Base-by-base conservation (phyloP, 2,329 filamentous ascomycete genomes). In the Phialophora tarda region DNA sequence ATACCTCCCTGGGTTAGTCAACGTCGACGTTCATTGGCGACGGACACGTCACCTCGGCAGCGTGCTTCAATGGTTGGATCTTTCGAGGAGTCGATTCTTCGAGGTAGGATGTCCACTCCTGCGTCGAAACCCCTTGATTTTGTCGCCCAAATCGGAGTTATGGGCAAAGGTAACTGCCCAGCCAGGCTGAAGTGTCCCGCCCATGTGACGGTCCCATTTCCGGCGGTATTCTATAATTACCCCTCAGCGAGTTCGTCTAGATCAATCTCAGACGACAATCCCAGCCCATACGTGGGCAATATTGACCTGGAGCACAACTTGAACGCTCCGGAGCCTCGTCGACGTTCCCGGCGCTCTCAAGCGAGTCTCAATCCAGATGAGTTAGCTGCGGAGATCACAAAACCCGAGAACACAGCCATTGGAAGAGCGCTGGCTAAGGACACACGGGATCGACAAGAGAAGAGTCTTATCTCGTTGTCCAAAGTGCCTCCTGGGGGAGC, bases 21-120 rank as follows among this genome's bases (percentile, higher is more conserved):
- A 2, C 77, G 83, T 17, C 84, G 92, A 51, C 88, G 89, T 0
- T 97, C 93, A 0, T 82, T 91, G 54, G 85, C 86, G 17, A 88
- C 89, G 0, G 93, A 97, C 54, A 81, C 83, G 2, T 92, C 92
- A 2, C 89, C 92, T 3, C 81, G 95, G 30, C 91, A 94, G 64
- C 92, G 96, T 78, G 93, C 94, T 8, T 93, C 93, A 3, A 96
- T 99, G 91, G 94, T 98, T 1, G 95, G 95, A 1, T 97, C 94
- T 1, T 99, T 97, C 73, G 95, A 99, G 78, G 95, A 99, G 79
- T 97, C 93, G 30, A 97, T 99, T 67, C 82, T 99, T 1, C 88
- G 92, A 55, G 95, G 95, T 47, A 88, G 95, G 69, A 99, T 99
- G 95, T 98, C 95, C 30, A 97, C 93, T 1, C 95, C 89, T 1